Evolutionary conservation across 306 rosid genomes (phyloP).

Genomic region (Fragaria nilgerrensis): DNA sequence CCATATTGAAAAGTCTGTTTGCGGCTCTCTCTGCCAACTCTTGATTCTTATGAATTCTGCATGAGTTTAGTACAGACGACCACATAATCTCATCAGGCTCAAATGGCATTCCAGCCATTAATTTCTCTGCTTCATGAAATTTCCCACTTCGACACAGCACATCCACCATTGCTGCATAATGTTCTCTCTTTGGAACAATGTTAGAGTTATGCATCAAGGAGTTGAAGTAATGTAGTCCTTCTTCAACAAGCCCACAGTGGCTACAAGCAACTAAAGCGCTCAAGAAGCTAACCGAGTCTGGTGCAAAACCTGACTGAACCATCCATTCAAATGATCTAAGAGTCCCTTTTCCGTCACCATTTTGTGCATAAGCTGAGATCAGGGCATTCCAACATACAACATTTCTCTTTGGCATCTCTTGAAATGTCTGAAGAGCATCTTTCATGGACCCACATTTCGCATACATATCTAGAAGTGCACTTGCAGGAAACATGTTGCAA

Average conservation of each 20-base stretch:
- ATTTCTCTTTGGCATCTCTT: slow-evolving; percentile 79
- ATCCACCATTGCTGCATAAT: slow-evolving; percentile 73
- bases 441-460: slow-evolving; percentile 89
- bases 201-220: slow-evolving; percentile 51
- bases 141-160: slow-evolving; percentile 70
- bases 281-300: slow-evolving; percentile 82
- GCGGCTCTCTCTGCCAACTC: slow-evolving; percentile 77
- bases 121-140: slow-evolving; percentile 67
- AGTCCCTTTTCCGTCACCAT: slow-evolving; percentile 63
- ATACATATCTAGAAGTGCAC: slow-evolving; percentile 89
- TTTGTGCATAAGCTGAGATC: slow-evolving; percentile 81
- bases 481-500: slow-evolving; percentile 76
- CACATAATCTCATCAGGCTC: slow-evolving; percentile 83
- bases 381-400: slow-evolving; percentile 83
- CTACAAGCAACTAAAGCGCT: slow-evolving; percentile 76
- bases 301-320: slow-evolving; percentile 69
- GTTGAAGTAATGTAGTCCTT: slow-evolving; percentile 59
- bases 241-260: slow-evolving; percentile 83
- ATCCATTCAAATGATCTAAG: slow-evolving; percentile 62
- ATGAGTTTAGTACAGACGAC: slow-evolving; percentile 80
- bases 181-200: slow-evolving; percentile 67
- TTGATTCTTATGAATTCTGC: slow-evolving; percentile 81
- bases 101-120: slow-evolving; percentile 72
- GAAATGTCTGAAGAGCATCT: slow-evolving; percentile 62
- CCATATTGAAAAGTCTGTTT: slow-evolving; percentile 62